phyloP scores from a whole-genome alignment of 257 asterid genomes.

The Orobanche coerulescens region DNA sequence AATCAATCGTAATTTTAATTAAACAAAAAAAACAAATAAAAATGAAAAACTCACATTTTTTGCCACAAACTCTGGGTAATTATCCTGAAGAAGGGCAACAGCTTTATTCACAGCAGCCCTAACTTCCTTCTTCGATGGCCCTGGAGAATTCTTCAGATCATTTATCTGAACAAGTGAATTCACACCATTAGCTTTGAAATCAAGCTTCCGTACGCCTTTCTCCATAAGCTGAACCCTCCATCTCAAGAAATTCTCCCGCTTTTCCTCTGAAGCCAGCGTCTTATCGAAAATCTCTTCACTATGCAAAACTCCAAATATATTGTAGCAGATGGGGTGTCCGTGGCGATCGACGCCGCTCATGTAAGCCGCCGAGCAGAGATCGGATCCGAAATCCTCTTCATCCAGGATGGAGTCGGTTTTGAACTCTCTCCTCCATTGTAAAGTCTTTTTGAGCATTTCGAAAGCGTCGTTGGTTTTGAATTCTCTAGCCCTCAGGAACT shows the following conservation, averaged over 20 bases:
- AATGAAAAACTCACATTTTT: conserved; percentile 50
- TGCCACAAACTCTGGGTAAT: conserved; percentile 75
- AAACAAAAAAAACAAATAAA: not conserved
- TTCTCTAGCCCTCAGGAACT: conserved; percentile 70
- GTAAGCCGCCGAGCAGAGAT: conserved; percentile 47
- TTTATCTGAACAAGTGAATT: conserved; percentile 59
- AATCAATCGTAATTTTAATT: not conserved
- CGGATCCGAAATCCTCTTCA: conserved; percentile 52
- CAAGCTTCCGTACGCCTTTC: conserved; percentile 55
- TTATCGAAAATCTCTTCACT: conserved; percentile 39
- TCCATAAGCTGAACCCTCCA: conserved; percentile 86
- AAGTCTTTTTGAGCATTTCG: conserved; percentile 66
- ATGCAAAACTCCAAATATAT: conserved; percentile 57
- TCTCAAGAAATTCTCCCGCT: conserved; percentile 54
- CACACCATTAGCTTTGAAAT: conserved; percentile 51
- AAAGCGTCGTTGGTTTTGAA: conserved; percentile 55
- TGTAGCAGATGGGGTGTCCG: conserved; percentile 79
- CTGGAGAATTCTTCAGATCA: conserved; percentile 58
- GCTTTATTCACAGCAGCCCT: conserved; percentile 52
- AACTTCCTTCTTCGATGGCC: conserved; percentile 64
- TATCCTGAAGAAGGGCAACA: conserved; percentile 67
- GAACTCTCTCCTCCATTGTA: conserved; percentile 65
- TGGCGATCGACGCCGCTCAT: conserved; percentile 53
- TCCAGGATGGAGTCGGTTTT: conserved; percentile 43
- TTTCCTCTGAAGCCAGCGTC: conserved; percentile 51